Evolutionary conservation across 2,329 filamentous ascomycete species (phyloP), one percentile per base, ranked within the genome.

Genomic region (Ophidiomyces ophidiicola): DNA sequence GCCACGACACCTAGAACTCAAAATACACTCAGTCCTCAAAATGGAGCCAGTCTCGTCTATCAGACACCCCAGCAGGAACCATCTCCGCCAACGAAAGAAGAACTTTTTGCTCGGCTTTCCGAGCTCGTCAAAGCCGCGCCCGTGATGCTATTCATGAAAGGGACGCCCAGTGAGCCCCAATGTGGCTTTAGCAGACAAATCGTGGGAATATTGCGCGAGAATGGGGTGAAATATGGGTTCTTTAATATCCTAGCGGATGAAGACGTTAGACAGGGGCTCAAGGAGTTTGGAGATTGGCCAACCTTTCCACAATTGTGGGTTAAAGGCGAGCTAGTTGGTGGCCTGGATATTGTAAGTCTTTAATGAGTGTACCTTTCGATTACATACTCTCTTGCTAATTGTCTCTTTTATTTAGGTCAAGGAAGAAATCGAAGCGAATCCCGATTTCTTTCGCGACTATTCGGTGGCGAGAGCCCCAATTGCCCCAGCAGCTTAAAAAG

Each of bases 91-190:
- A 71, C 72, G 35, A 88, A 88, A 64, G 84, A 94, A 59, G 86
- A 92, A 48, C 67, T 98, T 39, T 78, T 85, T 61, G 78, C 81
- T 59, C 73, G 88, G 21, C 69, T 98, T 25, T 72, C 65, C 14
- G 82, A 92, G 50, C 71, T 98, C 24, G 88, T 96, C 49, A 93
- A 88, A 67, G 90, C 90, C 4, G 88, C 90, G 21, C 85, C 87
- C 0, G 87, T 98, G 21, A 98, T 98, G 90, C 70, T 98, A 19
- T 98, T 98, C 63, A 94, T 94, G 85, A 94, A 94, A 67, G 87
- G 86, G n/a, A 92, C 84, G 2, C 86, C 86, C 0, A 83, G 78
- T 48, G 73, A 76, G 21, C 86, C 86, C 1, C 82, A 93, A 61
- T 94, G 87, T 55, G 86, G 90, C 2, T 98, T 98, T 64, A 93